Evolutionary conservation across 2,329 filamentous ascomycete genomes (phyloP).

Genomic region (Aspergillus persii): DNA sequence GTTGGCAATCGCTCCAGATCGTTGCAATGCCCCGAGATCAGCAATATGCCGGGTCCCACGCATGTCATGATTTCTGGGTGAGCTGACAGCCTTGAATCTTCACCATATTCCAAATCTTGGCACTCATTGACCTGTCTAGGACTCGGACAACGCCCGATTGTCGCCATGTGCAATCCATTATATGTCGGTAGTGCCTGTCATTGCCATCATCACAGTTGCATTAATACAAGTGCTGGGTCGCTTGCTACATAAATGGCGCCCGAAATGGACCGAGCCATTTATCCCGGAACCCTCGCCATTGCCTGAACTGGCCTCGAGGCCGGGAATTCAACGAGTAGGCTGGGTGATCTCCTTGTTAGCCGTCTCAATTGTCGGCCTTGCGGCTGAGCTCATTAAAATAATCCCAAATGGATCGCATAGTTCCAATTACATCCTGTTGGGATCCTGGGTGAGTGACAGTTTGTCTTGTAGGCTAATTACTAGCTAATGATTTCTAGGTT

Average conservation of each 20-base stretch:
- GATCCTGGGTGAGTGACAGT: slow-evolving; percentile 39
- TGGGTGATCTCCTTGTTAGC: slow-evolving; percentile 40
- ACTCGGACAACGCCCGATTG: slow-evolving; percentile 36
- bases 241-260: slow-evolving; percentile 29
- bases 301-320: slow-evolving; percentile 32
- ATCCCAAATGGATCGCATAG: slow-evolving; percentile 16
- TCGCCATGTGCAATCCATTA: slow-evolving; percentile 36
- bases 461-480: slow-evolving; percentile 13
- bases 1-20: background rate
- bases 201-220: slow-evolving; percentile 26
- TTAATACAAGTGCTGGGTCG: slow-evolving; percentile 28
- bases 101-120: background rate
- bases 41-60: slow-evolving; percentile 5
- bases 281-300: slow-evolving; percentile 42
- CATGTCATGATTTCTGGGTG: slow-evolving; percentile 22
- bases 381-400: slow-evolving; percentile 31
- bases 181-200: slow-evolving; percentile 29
- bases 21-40: slow-evolving; percentile 10
- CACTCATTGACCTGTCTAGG: slow-evolving; percentile 23
- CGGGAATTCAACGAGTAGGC: slow-evolving; percentile 25
- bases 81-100: background rate
- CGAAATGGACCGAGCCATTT: slow-evolving; percentile 54
- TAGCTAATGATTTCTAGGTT: slow-evolving; percentile 29
- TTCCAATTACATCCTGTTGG: slow-evolving; percentile 25
- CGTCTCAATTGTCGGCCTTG: slow-evolving; percentile 37